phyloP scores from a whole-genome alignment of 345 rosid species.

The Clarkia xantiana region DNA sequence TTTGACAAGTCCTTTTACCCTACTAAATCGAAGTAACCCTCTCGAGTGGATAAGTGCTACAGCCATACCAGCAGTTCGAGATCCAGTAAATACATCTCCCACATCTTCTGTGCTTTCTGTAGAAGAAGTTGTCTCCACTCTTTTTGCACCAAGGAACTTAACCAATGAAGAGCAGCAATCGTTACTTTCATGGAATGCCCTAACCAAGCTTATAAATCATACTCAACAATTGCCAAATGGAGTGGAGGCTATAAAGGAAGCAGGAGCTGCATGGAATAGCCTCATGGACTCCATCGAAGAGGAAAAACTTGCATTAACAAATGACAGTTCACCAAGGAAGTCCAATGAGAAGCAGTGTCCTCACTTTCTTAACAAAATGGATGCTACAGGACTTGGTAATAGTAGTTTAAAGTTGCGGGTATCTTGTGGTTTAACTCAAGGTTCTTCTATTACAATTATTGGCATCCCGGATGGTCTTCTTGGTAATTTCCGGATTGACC shows the following conservation, averaged over 20 bases:
- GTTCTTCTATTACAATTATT: slow-evolving; percentile 80
- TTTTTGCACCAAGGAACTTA: slow-evolving; percentile 53
- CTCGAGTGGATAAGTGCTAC: slow-evolving; percentile 58
- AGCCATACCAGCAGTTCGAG: slow-evolving; percentile 36
- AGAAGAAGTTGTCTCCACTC: slow-evolving; percentile 30
- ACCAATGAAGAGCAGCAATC: slow-evolving; percentile 52
- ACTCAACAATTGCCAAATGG: slow-evolving; percentile 60
- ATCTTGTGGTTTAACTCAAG: slow-evolving; percentile 93
- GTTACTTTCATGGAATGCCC: slow-evolving; percentile 66
- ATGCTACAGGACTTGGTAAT: slow-evolving; percentile 46
- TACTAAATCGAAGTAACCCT: slow-evolving; percentile 47
- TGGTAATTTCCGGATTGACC: slow-evolving; percentile 74
- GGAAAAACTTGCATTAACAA: slow-evolving; percentile 34
- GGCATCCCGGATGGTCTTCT: slow-evolving; percentile 84
- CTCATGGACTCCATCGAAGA: slow-evolving; percentile 60
- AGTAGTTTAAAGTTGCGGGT: slow-evolving; percentile 38
- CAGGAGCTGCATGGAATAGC: slow-evolving; percentile 67
- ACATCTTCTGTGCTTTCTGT: slow-evolving; percentile 43
- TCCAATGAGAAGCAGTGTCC: slow-evolving; percentile 72
- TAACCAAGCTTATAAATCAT: slow-evolving; percentile 44
- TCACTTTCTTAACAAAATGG: slow-evolving; percentile 64
- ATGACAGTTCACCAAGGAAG: slow-evolving; percentile 31
- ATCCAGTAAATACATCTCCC: slow-evolving; percentile 22
- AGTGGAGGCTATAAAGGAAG: slow-evolving; percentile 82
- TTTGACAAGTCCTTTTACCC: slow-evolving; percentile 24